Evolutionary conservation across 1,139 yeast genomes (phyloP).

Genomic region (Hyphopichia fennica): DNA sequence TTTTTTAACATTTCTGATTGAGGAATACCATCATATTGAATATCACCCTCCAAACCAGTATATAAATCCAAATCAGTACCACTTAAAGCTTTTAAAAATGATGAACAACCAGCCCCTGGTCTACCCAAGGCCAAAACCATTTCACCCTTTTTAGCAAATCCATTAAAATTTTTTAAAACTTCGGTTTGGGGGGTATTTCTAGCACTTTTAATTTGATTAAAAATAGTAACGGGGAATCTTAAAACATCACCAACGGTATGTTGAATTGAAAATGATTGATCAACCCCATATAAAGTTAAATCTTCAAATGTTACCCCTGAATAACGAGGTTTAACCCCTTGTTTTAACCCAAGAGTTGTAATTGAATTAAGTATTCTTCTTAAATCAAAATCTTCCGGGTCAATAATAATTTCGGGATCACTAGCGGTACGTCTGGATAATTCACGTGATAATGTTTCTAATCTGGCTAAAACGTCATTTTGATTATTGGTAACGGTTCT

Average conservation of each 20-base stretch:
- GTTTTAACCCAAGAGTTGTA: slow-evolving; percentile 26
- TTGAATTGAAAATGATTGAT: slow-evolving; percentile 16
- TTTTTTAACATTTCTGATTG: slow-evolving; percentile 26
- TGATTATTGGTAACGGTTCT: slow-evolving; percentile 15
- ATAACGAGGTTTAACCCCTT: slow-evolving; percentile 30
- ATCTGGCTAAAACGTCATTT: slow-evolving; percentile 9
- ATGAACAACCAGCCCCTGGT: slow-evolving; percentile 86
- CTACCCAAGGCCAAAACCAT: slow-evolving; percentile 75
- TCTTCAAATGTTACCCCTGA: slow-evolving; percentile 19
- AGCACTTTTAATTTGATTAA: slow-evolving; percentile 2
- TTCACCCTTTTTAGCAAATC: slow-evolving; percentile 67
- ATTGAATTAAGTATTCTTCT: slow-evolving; percentile 24
- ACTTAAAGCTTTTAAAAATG: slow-evolving; percentile 69
- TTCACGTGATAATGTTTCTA: slow-evolving; percentile 15
- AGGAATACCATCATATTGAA: slow-evolving; percentile 33
- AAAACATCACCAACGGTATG: slow-evolving; percentile 9
- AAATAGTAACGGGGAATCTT: slow-evolving; percentile 5
- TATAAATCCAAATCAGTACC: slow-evolving; percentile 72
- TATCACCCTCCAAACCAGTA: slow-evolving; percentile 48
- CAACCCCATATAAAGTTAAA: slow-evolving; percentile 15
- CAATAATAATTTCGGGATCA: slow-evolving; percentile 11
- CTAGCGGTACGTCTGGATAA: slow-evolving; percentile 12
- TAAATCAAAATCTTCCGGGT: slow-evolving; percentile 29
- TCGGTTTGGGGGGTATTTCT: slow-evolving; percentile 35
- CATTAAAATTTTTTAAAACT: slow-evolving; percentile 68